phyloP scores from a whole-genome alignment of 352 stramenopile genomes.

The Phytophthora meadii region DNA sequence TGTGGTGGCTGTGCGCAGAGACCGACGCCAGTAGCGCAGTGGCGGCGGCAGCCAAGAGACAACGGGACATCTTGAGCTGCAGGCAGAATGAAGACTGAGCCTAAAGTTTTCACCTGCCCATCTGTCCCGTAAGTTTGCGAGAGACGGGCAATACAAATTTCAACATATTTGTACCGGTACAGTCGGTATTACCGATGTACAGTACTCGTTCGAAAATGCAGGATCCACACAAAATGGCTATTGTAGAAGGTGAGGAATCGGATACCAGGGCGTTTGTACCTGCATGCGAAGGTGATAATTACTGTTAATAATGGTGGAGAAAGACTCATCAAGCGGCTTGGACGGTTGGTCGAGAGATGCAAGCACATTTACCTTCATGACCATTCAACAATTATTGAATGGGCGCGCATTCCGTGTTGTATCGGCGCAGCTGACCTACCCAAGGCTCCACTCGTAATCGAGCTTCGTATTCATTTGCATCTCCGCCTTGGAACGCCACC shows the following conservation, averaged over 20 bases:
- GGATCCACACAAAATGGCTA: background rate
- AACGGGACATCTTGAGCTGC: slow-evolving; percentile 18
- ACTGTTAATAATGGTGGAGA: background rate
- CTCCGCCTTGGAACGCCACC: slow-evolving; percentile 1
- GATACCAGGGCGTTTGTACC: background rate
- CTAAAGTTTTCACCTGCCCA: slow-evolving; percentile 1
- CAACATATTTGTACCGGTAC: slow-evolving; percentile 1
- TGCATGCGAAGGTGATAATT: background rate
- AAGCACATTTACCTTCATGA: background rate
- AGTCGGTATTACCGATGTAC: no score
- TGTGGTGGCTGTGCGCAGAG: slow-evolving; percentile 32
- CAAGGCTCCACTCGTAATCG: no score
- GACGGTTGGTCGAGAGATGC: background rate
- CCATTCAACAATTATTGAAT: slow-evolving; percentile 24
- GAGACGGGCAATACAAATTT: slow-evolving; percentile 24
- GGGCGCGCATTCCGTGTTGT: slow-evolving; percentile 13
- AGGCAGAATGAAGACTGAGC: slow-evolving; percentile 28
- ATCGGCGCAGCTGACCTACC: slow-evolving; percentile 4
- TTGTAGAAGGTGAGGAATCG: background rate
- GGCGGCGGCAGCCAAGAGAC: background rate
- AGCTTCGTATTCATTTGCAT: slow-evolving; percentile 16
- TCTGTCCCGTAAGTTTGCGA: slow-evolving; percentile 17
- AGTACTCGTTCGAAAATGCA: no score
- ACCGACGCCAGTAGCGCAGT: slow-evolving; percentile 26
- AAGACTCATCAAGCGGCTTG: background rate